phyloP scores from a whole-genome alignment of 2,329 filamentous ascomycete species.

The Pseudogymnoascus sp. region DNA sequence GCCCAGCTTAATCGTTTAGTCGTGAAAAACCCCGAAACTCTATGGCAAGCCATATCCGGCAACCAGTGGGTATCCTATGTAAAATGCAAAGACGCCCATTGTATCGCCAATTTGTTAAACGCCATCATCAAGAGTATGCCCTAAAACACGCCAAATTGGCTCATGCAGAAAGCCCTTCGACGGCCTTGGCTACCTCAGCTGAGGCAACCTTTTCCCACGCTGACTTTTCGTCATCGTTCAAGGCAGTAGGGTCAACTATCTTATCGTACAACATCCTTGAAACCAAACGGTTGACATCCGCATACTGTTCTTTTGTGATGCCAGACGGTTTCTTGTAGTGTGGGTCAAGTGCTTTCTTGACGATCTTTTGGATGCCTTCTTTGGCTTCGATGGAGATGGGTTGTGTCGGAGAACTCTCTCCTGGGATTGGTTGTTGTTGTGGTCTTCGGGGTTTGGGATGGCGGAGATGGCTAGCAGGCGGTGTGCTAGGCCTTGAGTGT shows the following conservation, averaged over 20 bases:
- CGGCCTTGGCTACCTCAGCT: slow-evolving; percentile 70
- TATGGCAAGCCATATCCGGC: not conserved
- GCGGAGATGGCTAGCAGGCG: slow-evolving; percentile 17
- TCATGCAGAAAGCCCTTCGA: slow-evolving; percentile 50
- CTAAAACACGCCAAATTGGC: slow-evolving; percentile 1
- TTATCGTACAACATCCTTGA: slow-evolving; percentile 81
- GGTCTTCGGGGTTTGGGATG: slow-evolving; percentile 26
- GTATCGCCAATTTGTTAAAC: slow-evolving; percentile 6
- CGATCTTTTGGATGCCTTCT: slow-evolving; percentile 80
- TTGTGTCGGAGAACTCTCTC: slow-evolving; percentile 62
- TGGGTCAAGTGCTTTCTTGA: slow-evolving; percentile 73
- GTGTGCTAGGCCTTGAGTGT: slow-evolving; percentile 19
- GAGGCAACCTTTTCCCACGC: slow-evolving; percentile 70
- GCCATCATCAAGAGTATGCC: slow-evolving; percentile 5
- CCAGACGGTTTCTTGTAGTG: slow-evolving; percentile 67
- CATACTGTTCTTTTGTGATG: slow-evolving; percentile 84
- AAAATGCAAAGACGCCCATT: not conserved
- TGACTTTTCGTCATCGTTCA: slow-evolving; percentile 59
- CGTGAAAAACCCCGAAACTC: not conserved
- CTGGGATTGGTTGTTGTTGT: slow-evolving; percentile 22
- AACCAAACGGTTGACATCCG: slow-evolving; percentile 81
- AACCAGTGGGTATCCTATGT: not conserved
- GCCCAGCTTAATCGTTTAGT: not conserved
- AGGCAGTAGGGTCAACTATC: slow-evolving; percentile 32
- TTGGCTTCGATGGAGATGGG: slow-evolving; percentile 75